Conservation (phyloP, 768 basidiomycete genomes). For the Cyathus striatus region DNA sequence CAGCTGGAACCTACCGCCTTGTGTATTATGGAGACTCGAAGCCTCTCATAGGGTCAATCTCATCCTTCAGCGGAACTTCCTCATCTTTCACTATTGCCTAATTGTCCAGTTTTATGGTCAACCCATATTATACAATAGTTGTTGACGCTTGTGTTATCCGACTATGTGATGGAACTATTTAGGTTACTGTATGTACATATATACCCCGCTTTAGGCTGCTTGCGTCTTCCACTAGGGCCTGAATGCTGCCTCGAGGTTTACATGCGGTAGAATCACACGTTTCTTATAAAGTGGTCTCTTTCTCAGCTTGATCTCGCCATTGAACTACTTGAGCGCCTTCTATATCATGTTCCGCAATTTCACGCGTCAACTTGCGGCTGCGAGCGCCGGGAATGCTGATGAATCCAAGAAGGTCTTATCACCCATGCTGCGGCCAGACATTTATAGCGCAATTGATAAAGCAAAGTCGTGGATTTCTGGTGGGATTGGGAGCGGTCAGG, state of each 20-base stretch:
- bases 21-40: constrained; percentile 77
- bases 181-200: too few relatives aligned
- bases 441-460: constrained; percentile 44
- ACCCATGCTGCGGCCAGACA: constrained; percentile 44
- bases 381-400: constrained; percentile 15
- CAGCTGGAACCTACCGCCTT: constrained; percentile 69
- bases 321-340: constrained; percentile 3
- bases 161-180: too few relatives aligned
- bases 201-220: too few relatives aligned
- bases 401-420: constrained; percentile 40
- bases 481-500: constrained; percentile 29
- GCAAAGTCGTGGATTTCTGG: constrained; percentile 41
- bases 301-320: not conserved
- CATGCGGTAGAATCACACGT: constrained; percentile 19
- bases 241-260: constrained; percentile 32
- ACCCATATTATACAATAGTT: too few relatives aligned
- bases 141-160: too few relatives aligned
- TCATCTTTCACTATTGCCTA: constrained; percentile 55
- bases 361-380: constrained; percentile 32
- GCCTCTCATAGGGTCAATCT: constrained; percentile 56
- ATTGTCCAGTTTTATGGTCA: too few relatives aligned
- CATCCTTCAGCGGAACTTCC: constrained; percentile 57
- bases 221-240: too few relatives aligned
- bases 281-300: not conserved
- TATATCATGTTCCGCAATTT: constrained; percentile 42